Evolutionary conservation across 371 early-diverging fungal genomes (phyloP).

Genomic region (Rhizomucor pusillus): DNA sequence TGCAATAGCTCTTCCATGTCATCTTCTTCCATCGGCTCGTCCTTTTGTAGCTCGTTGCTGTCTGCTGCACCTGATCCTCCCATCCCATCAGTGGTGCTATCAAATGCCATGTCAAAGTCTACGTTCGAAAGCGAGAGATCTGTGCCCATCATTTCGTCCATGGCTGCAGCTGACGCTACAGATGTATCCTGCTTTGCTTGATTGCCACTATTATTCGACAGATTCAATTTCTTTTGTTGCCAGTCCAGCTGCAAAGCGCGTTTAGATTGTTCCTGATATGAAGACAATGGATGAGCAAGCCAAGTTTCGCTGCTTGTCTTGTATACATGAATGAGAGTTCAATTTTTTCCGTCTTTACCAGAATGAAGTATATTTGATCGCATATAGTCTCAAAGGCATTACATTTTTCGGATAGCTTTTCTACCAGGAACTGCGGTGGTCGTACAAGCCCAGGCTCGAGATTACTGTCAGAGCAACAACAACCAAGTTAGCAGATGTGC

Average conservation of each 20-base stretch:
- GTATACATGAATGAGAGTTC: too few relatives aligned
- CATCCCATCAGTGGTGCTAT: neutral
- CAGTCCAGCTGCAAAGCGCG: constrained; percentile 37
- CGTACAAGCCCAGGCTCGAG: constrained; percentile 12
- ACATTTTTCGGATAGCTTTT: constrained; percentile 34
- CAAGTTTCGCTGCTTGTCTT: too few relatives aligned
- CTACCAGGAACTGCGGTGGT: constrained; percentile 23
- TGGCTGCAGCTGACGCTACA: constrained; percentile 21
- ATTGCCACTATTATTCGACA: constrained; percentile 9
- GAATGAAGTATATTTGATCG: constrained; percentile 42
- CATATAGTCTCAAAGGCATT: constrained; percentile 47
- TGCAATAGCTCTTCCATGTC: constrained; percentile 48
- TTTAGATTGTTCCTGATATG: constrained; percentile 38
- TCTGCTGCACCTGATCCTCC: too few relatives aligned
- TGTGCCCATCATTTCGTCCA: constrained; percentile 10
- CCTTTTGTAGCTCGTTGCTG: neutral
- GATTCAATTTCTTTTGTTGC: constrained; percentile 25
- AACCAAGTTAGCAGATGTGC: neutral
- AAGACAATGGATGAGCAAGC: neutral
- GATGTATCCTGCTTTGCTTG: constrained; percentile 19
- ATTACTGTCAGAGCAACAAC: constrained; percentile 13
- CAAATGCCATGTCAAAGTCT: constrained; percentile 9
- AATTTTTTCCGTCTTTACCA: constrained; percentile 24
- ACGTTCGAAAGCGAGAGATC: constrained; percentile 9
- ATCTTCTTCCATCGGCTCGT: constrained; percentile 18